Evolutionary conservation across 768 basidiomycete genomes (phyloP), one percentile per base, ranked within the genome.

Genomic region (Mycena rebaudengoi): DNA sequence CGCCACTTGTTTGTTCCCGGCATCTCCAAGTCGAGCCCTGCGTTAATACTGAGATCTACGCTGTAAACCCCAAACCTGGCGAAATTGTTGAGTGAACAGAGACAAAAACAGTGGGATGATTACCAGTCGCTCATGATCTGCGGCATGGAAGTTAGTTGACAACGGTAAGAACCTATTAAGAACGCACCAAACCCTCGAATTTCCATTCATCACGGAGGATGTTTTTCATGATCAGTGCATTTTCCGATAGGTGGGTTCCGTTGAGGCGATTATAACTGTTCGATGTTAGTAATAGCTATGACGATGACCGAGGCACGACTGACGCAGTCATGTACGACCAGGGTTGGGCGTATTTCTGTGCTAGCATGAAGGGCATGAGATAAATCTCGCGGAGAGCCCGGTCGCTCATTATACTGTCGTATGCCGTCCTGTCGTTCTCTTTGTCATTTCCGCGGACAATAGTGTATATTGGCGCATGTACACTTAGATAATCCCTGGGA

Each of bases 311-410:
- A 18, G 52, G 37, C 14, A 26, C 21, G 30, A 20, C 84, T 51
- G 72, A 86, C 83, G 84, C 75, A 59, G 86, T 83, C 86, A 89
- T 88, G 55, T 85, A 73, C 7, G 87, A 85, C 85, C 85, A 85
- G 16, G 87, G 87, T 32, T 86, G 76, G 4, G 85, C 69, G 20
- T 85, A 68, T 68, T 83, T 84, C 53, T 85, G 81, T 2, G 88
- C 88, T 43, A 89, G 82, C 77, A 86, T 83, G 74, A 86, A 86
- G 1, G 87, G 88, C 64, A 84, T 85, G 39, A 90, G 78, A 72
- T 91, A 90, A 49, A 91, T 83, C 72, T 90, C 88, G 7, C 89
- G 79, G 18, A 91, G 74, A 12, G 88, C 85, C n/a, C 88, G 80
- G 65, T 86, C 85, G 67, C 82, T 81, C 41, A 86, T 76, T 83